Evolutionary conservation across 2,329 filamentous ascomycete genomes (phyloP), one percentile per base, ranked within the genome.

Genomic region (Neofusicoccum cordaticola): DNA sequence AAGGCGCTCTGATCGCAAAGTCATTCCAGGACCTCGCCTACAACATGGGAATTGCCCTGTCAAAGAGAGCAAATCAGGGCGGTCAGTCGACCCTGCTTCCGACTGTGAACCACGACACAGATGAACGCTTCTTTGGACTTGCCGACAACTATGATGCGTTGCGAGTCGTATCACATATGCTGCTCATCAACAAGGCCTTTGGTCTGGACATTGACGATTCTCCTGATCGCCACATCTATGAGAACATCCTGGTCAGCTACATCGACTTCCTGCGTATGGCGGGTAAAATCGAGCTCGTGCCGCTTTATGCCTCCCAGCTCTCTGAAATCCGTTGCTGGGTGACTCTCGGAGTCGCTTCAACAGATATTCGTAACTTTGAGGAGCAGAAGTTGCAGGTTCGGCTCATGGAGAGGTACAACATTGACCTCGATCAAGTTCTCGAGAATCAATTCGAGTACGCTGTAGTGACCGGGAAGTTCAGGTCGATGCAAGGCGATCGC

Each of bases 231-330:
- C 13, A 50, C 27, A 83, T 83, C 15, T 85, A 88, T 68, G 90
- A 96, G 71, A 92, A 91, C 71, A 87, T 94, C 52, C 82, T 97
- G 61, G 87, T 90, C 0, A 88, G 87, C 3, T 98, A 98, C 74
- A 90, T 96, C 63, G 90, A 90, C 70, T 88, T 90, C 66, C 80
- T 99, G 42, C 87, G 91, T 48, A 83, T 90, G 52, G 86, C 86
- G 15, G 86, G 88, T 39, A 86, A 95, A 63, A 87, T 90, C 66
- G 89, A 94, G 67, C 80, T 95, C 47, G 90, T 97, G 63, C 93
- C 95, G 0, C 81, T 96, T 0, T 99, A 99, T 75, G 93, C 91
- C 67, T 92, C 92, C 8, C 89, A 92, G 70, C 82, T 99, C 12
- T 83, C 86, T 9, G 79, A 83, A 6, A 81, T 86, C 12, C 84